A percentile compares a stretch with the other conserved stretches of the same genome.
Evolutionary conservation across 2,329 filamentous ascomycete genomes (phyloP).

Genomic region (Diaporthe sp.): DNA sequence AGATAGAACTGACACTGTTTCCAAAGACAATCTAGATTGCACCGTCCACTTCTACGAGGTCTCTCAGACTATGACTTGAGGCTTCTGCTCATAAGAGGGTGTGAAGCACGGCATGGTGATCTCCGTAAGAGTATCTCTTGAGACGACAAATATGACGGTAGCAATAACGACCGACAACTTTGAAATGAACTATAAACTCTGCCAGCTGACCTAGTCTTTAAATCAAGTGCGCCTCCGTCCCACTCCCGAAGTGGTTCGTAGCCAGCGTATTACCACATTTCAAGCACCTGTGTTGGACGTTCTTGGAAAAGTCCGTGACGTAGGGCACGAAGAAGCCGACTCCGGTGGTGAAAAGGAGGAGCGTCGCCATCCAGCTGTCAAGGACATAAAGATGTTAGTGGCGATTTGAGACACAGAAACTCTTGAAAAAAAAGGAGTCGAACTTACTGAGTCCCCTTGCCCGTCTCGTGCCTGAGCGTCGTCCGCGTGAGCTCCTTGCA

Average conservation of each 20-base stretch:
- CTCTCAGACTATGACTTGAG: too few relatives aligned
- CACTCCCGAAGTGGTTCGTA: slow-evolving; percentile 17
- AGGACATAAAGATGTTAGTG: background rate
- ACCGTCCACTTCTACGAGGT: too few relatives aligned
- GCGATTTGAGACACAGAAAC: too few relatives aligned
- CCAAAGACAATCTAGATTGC: background rate
- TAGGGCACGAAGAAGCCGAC: slow-evolving; percentile 10
- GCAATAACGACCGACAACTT: too few relatives aligned
- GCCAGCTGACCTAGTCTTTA: background rate
- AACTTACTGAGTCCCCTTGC: background rate
- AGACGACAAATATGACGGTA: too few relatives aligned
- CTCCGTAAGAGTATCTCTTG: too few relatives aligned
- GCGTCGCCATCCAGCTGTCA: slow-evolving; percentile 9
- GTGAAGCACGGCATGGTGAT: too few relatives aligned
- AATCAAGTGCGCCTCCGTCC: slow-evolving; percentile 15
- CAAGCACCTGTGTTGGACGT: slow-evolving; percentile 17
- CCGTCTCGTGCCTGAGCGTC: background rate
- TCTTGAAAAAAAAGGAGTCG: accelerated
- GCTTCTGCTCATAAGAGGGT: too few relatives aligned
- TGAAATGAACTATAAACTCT: too few relatives aligned
- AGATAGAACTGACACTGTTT: background rate
- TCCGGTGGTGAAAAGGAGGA: slow-evolving; percentile 19
- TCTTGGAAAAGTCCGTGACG: slow-evolving; percentile 17
- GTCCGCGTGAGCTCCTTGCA: slow-evolving; percentile 31
- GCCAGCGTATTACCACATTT: slow-evolving; percentile 13